phyloP scores from a whole-genome alignment of 495 filamentous ascomycete species.

The Aspergillus hancockii region DNA sequence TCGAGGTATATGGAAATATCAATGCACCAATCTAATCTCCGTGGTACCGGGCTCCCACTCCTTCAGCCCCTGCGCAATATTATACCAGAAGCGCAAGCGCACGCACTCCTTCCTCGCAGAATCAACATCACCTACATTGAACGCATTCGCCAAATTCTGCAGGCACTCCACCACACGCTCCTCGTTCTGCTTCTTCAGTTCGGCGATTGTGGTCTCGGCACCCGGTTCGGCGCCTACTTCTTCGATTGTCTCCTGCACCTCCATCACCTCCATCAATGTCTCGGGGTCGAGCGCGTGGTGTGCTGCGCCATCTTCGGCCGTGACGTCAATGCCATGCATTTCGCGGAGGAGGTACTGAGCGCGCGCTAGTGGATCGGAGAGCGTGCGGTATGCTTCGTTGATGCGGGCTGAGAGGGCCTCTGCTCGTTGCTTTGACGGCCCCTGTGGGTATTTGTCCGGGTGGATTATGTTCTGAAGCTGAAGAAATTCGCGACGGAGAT shows the following conservation, averaged over 20 bases:
- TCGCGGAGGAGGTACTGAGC: constrained; percentile 79
- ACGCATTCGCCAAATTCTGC: constrained; percentile 57
- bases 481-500: constrained; percentile 82
- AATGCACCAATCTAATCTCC: constrained; percentile 66
- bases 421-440: constrained; percentile 58
- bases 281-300: constrained; percentile 65
- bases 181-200: constrained; percentile 66
- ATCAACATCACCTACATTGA: constrained; percentile 65
- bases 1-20: background rate
- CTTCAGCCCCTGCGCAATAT: constrained; percentile 76
- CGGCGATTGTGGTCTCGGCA: constrained; percentile 62
- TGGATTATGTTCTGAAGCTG: constrained; percentile 76
- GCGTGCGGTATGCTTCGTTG: constrained; percentile 86
- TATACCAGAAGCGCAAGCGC: constrained; percentile 86
- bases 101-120: constrained; percentile 70
- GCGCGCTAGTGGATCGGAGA: constrained; percentile 70
- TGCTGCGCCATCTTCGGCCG: constrained; percentile 65
- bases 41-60: constrained; percentile 79
- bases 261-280: constrained; percentile 85
- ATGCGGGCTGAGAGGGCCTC: constrained; percentile 75
- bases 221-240: constrained; percentile 52
- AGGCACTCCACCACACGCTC: constrained; percentile 62
- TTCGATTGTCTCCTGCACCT: constrained; percentile 82
- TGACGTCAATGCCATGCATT: constrained; percentile 70
- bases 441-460: constrained; percentile 72